Percentiles rank a stretch among this genome's conserved stretches.
These are phyloP conservation scores for Teratosphaeria gauchensis DNA, from an alignment of 2,329 filamentous ascomycete species.

Conservation along the genomic window DNA sequence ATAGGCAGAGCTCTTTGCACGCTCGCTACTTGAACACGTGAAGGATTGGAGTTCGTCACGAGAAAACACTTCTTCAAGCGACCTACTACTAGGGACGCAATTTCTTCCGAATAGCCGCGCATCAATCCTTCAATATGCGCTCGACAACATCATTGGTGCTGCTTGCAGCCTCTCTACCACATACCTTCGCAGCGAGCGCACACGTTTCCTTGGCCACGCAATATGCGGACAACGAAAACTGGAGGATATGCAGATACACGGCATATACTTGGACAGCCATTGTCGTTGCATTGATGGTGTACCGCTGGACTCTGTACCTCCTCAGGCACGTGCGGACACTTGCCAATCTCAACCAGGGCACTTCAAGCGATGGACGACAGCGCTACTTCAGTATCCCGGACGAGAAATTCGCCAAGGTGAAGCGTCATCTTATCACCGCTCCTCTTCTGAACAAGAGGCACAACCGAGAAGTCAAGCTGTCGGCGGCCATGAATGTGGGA, in stretches of 20 bases:
- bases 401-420: slow-evolving; percentile 33
- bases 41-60: not conserved
- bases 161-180: slow-evolving; percentile 7
- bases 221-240: slow-evolving; percentile 15
- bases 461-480: slow-evolving; percentile 43
- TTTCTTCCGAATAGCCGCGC: not conserved
- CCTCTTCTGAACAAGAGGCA: slow-evolving; percentile 40
- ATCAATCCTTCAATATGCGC: not conserved
- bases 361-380: slow-evolving; percentile 42
- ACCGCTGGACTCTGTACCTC: slow-evolving; percentile 53
- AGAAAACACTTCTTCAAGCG: not conserved
- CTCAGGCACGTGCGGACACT: slow-evolving; percentile 63
- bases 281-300: slow-evolving; percentile 53
- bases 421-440: slow-evolving; percentile 37
- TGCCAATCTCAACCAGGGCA: slow-evolving; percentile 66
- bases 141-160: slow-evolving; percentile 2
- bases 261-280: slow-evolving; percentile 50
- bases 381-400: slow-evolving; percentile 65
- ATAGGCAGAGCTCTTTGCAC: not conserved
- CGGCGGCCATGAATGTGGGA: slow-evolving; percentile 39
- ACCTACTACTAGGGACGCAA: not conserved
- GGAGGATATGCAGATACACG: slow-evolving; percentile 25
- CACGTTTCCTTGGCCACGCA: not conserved
- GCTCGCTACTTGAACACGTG: not conserved
- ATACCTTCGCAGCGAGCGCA: not conserved